phyloP scores from a whole-genome alignment of 2,329 filamentous ascomycete genomes.

The Trichoderma atrobrunneum region DNA sequence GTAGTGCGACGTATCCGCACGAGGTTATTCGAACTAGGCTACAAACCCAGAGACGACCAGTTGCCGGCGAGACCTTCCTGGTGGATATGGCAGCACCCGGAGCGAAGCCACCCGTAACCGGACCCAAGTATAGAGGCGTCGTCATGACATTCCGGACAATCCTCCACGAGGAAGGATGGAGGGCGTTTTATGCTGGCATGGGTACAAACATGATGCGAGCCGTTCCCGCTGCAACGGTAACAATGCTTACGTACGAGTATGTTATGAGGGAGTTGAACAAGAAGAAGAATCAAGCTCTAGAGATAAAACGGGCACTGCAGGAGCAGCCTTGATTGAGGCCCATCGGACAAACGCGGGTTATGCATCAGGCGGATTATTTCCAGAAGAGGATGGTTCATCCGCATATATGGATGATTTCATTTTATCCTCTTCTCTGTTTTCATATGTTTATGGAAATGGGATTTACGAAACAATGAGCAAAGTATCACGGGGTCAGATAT shows the following conservation, averaged over 20 bases:
- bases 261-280: constrained; percentile 54
- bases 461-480: constrained; percentile 10
- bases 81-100: constrained; percentile 34
- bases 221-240: constrained; percentile 92
- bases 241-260: constrained; percentile 95
- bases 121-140: constrained; percentile 70
- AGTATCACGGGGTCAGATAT: constrained; percentile 8
- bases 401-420: not conserved
- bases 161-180: constrained; percentile 86
- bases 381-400: not conserved
- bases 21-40: constrained; percentile 91
- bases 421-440: not conserved
- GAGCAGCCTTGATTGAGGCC: constrained; percentile 24
- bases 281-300: constrained; percentile 39
- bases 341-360: not conserved
- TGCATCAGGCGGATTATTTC: not conserved
- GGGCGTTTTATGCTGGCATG: constrained; percentile 94
- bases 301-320: constrained; percentile 29
- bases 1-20: constrained; percentile 93
- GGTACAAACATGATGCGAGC: constrained; percentile 97
- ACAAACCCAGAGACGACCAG: constrained; percentile 83
- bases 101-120: constrained; percentile 12
- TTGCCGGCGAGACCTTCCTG: constrained; percentile 52
- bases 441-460: not conserved
- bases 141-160: constrained; percentile 81